These are phyloP conservation scores for Aspergillus tamarii DNA, from an alignment of 2,329 filamentous ascomycete species.

Conservation along the genomic window DNA sequence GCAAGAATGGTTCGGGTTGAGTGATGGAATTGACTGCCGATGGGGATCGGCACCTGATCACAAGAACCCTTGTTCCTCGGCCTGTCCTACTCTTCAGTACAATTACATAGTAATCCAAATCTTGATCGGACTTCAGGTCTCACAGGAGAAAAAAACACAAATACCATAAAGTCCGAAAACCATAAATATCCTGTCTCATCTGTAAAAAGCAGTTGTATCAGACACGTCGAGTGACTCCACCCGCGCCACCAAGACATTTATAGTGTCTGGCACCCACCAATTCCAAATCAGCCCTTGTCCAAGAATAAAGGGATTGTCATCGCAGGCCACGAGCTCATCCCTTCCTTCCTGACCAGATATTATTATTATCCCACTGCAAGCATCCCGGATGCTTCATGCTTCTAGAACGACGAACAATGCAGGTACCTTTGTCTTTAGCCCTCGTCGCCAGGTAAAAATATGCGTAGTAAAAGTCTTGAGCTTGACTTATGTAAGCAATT, in stretches of 20 bases:
- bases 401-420: background rate
- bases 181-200: background rate
- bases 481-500: too few species aligned
- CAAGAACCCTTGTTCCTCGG: background rate
- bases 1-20: too few species aligned
- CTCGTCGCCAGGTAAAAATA: too few species aligned
- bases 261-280: background rate
- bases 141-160: background rate
- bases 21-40: background rate
- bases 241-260: background rate
- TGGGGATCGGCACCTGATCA: constrained; percentile 3
- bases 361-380: background rate
- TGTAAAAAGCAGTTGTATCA: background rate
- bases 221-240: background rate
- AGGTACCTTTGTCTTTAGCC: background rate
- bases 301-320: background rate
- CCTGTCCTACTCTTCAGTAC: too few species aligned
- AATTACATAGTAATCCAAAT: background rate
- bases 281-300: background rate
- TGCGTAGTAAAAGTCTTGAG: too few species aligned
- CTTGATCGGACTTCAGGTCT: background rate
- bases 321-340: background rate
- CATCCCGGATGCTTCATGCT: background rate
- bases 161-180: too few species aligned
- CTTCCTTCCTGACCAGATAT: background rate